phyloP scores from a whole-genome alignment of 2,329 filamentous ascomycete genomes.

The Seiridium cupressi region DNA sequence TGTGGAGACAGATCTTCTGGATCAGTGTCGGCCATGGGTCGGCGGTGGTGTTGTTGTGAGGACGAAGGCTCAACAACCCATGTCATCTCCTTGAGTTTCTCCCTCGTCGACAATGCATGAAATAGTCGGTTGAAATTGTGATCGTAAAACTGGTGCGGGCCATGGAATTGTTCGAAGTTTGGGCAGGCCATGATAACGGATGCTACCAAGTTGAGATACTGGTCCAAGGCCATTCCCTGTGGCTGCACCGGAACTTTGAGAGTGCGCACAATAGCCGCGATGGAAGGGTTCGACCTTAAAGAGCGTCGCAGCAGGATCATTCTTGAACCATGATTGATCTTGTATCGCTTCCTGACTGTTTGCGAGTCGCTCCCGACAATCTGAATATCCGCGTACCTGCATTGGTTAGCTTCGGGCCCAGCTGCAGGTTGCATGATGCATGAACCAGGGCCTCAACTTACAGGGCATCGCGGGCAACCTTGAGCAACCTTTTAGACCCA shows the following conservation, averaged over 20 bases:
- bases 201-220: slow-evolving; percentile 58
- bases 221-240: slow-evolving; percentile 36
- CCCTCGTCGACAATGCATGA: slow-evolving; percentile 58
- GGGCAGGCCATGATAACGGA: slow-evolving; percentile 64
- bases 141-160: slow-evolving; percentile 52
- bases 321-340: slow-evolving; percentile 49
- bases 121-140: slow-evolving; percentile 56
- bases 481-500: slow-evolving; percentile 50
- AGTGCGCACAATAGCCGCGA: slow-evolving; percentile 54
- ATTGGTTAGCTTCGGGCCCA: slow-evolving; percentile 5
- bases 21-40: slow-evolving; percentile 22
- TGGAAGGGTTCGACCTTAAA: slow-evolving; percentile 48
- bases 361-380: slow-evolving; percentile 56
- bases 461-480: slow-evolving; percentile 48
- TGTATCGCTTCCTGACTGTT: slow-evolving; percentile 56
- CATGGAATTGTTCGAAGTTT: slow-evolving; percentile 58
- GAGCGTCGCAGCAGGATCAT: slow-evolving; percentile 58
- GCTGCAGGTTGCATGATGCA: slow-evolving; percentile 1
- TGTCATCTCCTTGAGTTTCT: slow-evolving; percentile 54
- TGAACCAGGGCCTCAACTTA: slow-evolving; percentile 31
- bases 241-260: slow-evolving; percentile 54
- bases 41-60: slow-evolving; percentile 34
- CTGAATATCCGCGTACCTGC: slow-evolving; percentile 57
- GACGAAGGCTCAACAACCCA: slow-evolving; percentile 52
- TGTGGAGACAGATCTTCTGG: slow-evolving; percentile 39